These are phyloP conservation scores for Xylariomycetidae sp. DNA, from an alignment of 2,329 filamentous ascomycete genomes.

Conservation along the genomic window DNA sequence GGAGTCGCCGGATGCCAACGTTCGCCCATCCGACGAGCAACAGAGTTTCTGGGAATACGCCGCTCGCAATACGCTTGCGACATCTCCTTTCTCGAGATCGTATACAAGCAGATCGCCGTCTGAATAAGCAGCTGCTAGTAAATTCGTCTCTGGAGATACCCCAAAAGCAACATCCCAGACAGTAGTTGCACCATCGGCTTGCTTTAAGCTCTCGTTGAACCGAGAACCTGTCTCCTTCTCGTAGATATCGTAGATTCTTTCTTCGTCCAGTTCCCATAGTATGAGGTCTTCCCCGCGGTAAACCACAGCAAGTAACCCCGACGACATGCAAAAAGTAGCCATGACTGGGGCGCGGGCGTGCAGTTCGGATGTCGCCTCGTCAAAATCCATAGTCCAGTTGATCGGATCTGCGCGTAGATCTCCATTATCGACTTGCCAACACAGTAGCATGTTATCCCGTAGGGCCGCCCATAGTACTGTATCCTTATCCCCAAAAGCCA, in stretches of 20 bases:
- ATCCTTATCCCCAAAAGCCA: constrained; percentile 7
- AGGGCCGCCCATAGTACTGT: constrained; percentile 2
- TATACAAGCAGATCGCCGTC: constrained; percentile 25
- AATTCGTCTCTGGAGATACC: constrained; percentile 6
- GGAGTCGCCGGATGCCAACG: constrained; percentile 20
- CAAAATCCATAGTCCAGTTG: constrained; percentile 13
- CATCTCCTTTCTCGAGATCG: constrained; percentile 14
- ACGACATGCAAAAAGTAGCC: constrained; percentile 9
- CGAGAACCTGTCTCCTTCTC: constrained; percentile 19
- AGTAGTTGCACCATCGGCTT: constrained; percentile 6
- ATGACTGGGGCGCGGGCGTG: constrained; percentile 12
- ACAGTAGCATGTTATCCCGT: constrained; percentile 4
- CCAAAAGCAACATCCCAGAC: constrained; percentile 18
- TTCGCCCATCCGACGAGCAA: constrained; percentile 25
- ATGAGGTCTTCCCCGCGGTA: constrained; percentile 23
- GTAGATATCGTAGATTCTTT: constrained; percentile 17
- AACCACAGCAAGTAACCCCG: constrained; percentile 18
- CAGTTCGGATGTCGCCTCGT: constrained; percentile 6
- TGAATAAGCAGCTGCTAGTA: constrained; percentile 21
- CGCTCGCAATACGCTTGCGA: no score
- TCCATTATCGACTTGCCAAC: constrained; percentile 7
- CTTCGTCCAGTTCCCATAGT: constrained; percentile 15
- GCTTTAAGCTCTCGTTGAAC: constrained; percentile 1
- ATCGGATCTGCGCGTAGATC: constrained; percentile 5
- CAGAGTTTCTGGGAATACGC: no score